Percentiles rank a stretch among this genome's conserved stretches.
Conservation (phyloP, 257 asterid genomes). For the Solanum appendiculatum region DNA sequence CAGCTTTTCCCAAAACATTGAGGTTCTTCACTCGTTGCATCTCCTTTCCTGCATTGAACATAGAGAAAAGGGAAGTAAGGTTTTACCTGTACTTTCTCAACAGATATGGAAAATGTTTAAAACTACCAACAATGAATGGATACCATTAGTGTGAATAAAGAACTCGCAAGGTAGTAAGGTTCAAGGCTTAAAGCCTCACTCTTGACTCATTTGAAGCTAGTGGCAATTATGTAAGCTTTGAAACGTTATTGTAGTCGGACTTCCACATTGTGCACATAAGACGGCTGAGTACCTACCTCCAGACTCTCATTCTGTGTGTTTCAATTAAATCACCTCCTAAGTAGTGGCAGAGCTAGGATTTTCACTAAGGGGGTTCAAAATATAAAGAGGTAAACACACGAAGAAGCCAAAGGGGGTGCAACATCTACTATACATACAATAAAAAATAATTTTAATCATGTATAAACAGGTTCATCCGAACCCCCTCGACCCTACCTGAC, state of each 20-base stretch:
- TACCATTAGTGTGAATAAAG: background rate
- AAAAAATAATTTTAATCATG: background rate
- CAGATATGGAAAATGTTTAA: background rate
- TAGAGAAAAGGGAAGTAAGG: background rate
- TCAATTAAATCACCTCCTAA: background rate
- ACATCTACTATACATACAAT: background rate
- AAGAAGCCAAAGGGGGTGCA: background rate
- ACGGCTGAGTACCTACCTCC: background rate
- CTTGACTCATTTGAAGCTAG: background rate
- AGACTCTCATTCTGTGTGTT: background rate
- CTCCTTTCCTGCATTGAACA: slow-evolving; percentile 50
- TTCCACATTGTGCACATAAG: background rate
- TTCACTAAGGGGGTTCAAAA: background rate
- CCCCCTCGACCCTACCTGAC: background rate
- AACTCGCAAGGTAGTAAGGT: background rate
- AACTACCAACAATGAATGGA: background rate
- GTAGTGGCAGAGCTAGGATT: background rate
- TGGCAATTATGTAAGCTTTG: background rate
- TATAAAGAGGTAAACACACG: background rate
- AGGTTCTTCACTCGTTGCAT: slow-evolving; percentile 54
- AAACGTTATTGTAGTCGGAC: background rate
- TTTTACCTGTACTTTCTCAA: background rate
- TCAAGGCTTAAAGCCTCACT: background rate
- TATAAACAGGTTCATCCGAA: background rate
- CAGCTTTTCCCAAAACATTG: slow-evolving; percentile 49